Evolutionary conservation across 805 yeast genomes (phyloP).

Genomic region (Diddensiella transvaalensis): DNA sequence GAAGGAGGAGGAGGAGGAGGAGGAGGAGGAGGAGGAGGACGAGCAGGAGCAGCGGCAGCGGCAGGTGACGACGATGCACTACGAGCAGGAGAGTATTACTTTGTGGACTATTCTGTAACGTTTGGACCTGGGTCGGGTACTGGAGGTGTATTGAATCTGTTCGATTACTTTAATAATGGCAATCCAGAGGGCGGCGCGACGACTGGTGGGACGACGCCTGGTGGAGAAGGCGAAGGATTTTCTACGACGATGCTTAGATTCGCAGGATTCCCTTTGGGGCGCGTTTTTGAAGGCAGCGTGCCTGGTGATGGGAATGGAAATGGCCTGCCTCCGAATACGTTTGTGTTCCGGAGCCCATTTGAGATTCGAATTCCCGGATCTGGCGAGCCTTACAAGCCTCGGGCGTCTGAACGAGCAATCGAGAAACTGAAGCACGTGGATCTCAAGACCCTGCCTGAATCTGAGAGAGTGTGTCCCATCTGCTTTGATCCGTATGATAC

Average conservation of each 20-base stretch:
- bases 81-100: conserved; percentile 3
- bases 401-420: conserved; percentile 31
- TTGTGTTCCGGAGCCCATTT: conserved; percentile 1
- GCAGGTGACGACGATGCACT: not conserved
- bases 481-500: conserved; percentile 40
- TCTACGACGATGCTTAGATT: not conserved
- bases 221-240: not conserved
- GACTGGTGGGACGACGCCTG: not conserved
- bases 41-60: not conserved
- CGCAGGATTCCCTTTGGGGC: not conserved
- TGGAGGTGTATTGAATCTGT: no score
- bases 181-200: not conserved
- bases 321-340: conserved; percentile 3
- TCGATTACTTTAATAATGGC: not conserved
- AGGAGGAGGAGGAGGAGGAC: not conserved
- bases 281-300: conserved; percentile 5
- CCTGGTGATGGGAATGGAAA: not conserved
- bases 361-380: not conserved
- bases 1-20: not conserved
- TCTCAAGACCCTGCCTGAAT: conserved; percentile 29
- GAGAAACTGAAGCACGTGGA: conserved; percentile 31
- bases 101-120: conserved; percentile 19
- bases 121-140: no score
- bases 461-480: conserved; percentile 40
- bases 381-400: conserved; percentile 14